Base-by-base conservation (phyloP, 805 yeast species). In the Schizosaccharomyces cryophilus region DNA sequence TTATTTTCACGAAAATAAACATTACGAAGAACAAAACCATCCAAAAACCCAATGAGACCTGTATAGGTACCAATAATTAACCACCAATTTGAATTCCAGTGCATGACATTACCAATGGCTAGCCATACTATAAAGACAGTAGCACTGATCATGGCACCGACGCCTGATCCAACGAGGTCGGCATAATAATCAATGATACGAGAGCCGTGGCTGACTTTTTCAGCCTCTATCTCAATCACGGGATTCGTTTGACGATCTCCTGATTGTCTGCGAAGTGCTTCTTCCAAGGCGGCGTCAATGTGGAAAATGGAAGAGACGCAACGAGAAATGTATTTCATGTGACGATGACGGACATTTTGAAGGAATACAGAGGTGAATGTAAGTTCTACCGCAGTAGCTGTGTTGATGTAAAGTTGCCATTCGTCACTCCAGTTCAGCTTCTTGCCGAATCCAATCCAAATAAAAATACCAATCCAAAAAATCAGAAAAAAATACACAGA, bases 1-100 rank as follows among this genome's bases (percentile, higher is more conserved):
- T 48, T 21, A 5, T 67, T 66, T 29, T 66, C 67, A 35, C 73
- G 66, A 58, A 67, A 68, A 54, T 71, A 74, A 19, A 70, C 73
- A 61, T 73, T 71, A 65, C 78, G 68, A 45, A 75, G 65, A 45
- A 71, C 73, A 63, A 73, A 75, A 1, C 77, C 77, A 63, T 75
- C 78, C 58, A 72, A 61, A 63, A 74, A 74, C 1, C 77, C 77
- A 51, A 74, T 67, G 26, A 75, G 67, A 21, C 78, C 78, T 0
- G 78, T 73, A 63, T 75, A 75, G 1, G 78, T 74, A 58, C 78
- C 78, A 63, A 74, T 74, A 51, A 75, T 73, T 54, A 75, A 66
- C 77, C 77, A 75, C 78, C 78, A 75, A 62, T 73, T 68, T 58
- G 68, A 70, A 64, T 64, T 64, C 72, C 72, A 75, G 40, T 65